Evolutionary conservation across 768 basidiomycete species (phyloP).

Genomic region (Pisolithus marmoratus): DNA sequence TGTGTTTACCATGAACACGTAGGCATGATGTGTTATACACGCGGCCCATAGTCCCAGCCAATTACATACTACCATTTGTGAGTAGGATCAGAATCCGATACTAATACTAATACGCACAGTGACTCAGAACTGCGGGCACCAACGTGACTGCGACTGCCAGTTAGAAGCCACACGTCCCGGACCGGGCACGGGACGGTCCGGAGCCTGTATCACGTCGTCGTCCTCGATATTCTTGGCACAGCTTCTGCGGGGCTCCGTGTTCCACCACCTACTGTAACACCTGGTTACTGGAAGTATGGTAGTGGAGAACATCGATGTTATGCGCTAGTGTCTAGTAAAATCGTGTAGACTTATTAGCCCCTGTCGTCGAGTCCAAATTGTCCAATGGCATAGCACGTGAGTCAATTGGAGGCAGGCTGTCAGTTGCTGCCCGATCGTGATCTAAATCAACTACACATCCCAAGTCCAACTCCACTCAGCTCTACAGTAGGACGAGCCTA

Average conservation of each 20-base stretch:
- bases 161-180: too few species aligned
- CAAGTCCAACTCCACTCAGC: too few species aligned
- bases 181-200: too few species aligned
- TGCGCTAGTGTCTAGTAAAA: neutral
- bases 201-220: too few species aligned
- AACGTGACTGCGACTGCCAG: too few species aligned
- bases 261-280: too few species aligned
- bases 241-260: too few species aligned
- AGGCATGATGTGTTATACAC: constrained; percentile 59
- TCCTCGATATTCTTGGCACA: too few species aligned
- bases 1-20: constrained; percentile 20
- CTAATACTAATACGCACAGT: neutral
- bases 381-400: neutral
- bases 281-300: too few species aligned
- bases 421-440: neutral
- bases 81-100: neutral
- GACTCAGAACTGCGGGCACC: too few species aligned
- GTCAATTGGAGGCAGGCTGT: neutral
- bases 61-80: neutral
- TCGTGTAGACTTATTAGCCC: neutral
- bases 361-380: neutral
- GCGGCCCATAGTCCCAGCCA: constrained; percentile 39
- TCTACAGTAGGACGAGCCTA: neutral
- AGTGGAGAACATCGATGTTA: too few species aligned
- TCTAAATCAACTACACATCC: neutral